Percentiles rank a stretch among this genome's conserved stretches.
phyloP scores from a whole-genome alignment of 2,329 filamentous ascomycete species.

The Clarireedia monteithiana region DNA sequence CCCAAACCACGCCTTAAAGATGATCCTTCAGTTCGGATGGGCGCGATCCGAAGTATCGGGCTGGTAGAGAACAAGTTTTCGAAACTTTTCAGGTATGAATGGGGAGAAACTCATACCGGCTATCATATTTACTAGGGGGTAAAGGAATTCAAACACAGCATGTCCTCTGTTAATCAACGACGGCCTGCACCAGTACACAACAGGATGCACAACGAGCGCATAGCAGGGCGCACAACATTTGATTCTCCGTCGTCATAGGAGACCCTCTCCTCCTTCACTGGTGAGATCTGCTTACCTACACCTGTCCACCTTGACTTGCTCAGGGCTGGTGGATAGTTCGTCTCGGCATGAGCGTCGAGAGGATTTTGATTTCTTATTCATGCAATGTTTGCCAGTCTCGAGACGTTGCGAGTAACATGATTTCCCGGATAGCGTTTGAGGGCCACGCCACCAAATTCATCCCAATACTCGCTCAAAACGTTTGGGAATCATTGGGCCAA shows the following conservation, averaged over 20 bases:
- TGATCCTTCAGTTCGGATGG: not conserved
- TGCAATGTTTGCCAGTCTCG: slow-evolving; percentile 5
- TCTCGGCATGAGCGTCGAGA: not conserved
- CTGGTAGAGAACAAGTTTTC: slow-evolving; percentile 8
- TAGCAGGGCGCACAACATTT: not conserved
- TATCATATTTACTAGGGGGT: slow-evolving; percentile 1
- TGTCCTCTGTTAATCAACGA: not conserved
- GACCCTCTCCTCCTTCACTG: not conserved
- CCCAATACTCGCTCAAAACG: not conserved
- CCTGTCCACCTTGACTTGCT: no score
- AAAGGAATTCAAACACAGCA: slow-evolving; percentile 2
- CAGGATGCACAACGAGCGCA: slow-evolving; percentile 1
- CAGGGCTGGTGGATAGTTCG: not conserved
- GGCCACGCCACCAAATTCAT: not conserved
- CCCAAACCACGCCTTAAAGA: not conserved
- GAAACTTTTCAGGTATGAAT: slow-evolving; percentile 4
- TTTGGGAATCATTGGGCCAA: not conserved
- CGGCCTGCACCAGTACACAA: not conserved
- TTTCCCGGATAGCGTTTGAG: not conserved
- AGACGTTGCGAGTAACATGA: slow-evolving; percentile 8
- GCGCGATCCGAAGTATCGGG: not conserved
- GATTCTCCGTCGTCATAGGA: not conserved
- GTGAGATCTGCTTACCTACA: not conserved
- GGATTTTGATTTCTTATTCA: not conserved
- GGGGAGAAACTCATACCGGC: not conserved